Base-by-base conservation (phyloP, 1,284 basidiomycete species). In the Leccinum solheimii region DNA sequence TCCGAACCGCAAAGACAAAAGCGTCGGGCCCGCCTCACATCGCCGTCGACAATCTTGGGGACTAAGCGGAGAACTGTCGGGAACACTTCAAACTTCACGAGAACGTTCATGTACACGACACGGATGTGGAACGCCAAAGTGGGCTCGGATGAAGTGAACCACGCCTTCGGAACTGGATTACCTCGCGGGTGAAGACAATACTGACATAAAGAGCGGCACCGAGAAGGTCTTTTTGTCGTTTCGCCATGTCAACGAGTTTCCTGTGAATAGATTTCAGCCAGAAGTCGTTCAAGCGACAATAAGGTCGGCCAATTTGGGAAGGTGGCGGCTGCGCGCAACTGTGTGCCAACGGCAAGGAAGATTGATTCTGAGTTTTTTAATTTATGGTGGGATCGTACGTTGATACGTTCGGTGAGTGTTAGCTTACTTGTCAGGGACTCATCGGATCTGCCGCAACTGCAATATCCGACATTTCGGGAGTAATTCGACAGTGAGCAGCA, bases 171-270 rank as follows among this genome's bases (percentile, higher is more conserved):
- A 36, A 32, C 64, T 10, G 21, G 55, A 50, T 70, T 74, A 52
- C 75, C 72, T 76, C 78, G 79, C 77, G 70, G 73, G 74, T 70
- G 67, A 69, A 67, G 68, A 73, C 73, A 74, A 77, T 78, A 80
- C 82, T 83, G 76, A 79, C 67, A 72, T 72, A 74, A 75, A 71
- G 65, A 64, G 68, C 70, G 71, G 74, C 69, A 69, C 75, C 74
- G 75, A 74, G 72, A 71, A 75, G 69, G 34, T 69, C 72, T 57
- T 77, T 77, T 76, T 78, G 77, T 78, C 69, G 70, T 70, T 78
- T 75, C 81, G 77, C 75, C 83, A 85, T 86, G 84, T 85, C 85
- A 86, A 86, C 84, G 75, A 68, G 70, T 72, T 76, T 76, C 57
- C 67, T 71, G 72, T 63, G 72, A 74, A 72, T 56, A 50, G 27